A percentile compares a stretch with the other conserved stretches of the same genome.
phyloP scores from a whole-genome alignment of 768 basidiomycete genomes.

The Suillus alpinus region DNA sequence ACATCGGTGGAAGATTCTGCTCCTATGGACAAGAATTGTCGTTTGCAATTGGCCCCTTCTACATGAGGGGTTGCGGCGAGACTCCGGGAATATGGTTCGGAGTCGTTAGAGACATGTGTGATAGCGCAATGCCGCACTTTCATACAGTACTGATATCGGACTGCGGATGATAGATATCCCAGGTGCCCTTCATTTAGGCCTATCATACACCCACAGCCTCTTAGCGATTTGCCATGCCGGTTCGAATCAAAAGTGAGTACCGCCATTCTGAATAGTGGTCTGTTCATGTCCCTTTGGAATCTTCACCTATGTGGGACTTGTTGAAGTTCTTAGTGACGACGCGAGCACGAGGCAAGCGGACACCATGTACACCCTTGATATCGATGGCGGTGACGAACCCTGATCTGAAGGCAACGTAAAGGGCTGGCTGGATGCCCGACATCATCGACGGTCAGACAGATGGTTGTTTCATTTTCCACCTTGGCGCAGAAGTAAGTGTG shows the following conservation, averaged over 20 bases:
- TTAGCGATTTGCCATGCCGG: not conserved
- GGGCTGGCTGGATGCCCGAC: constrained; percentile 75
- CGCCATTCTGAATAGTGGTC: not conserved
- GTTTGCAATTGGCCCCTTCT: not conserved
- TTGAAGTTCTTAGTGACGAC: not conserved
- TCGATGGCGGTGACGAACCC: constrained; percentile 36
- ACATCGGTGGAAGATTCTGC: not conserved
- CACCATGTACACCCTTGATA: constrained; percentile 15
- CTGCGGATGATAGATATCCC: not conserved
- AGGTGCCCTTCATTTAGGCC: not conserved
- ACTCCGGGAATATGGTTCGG: not conserved
- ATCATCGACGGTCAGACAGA: constrained; percentile 75
- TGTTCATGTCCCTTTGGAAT: not conserved
- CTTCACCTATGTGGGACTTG: not conserved
- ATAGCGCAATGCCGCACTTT: not conserved
- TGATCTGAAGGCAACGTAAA: constrained; percentile 57
- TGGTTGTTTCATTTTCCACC: constrained; percentile 64
- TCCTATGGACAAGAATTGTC: not conserved
- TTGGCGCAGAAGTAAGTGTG: constrained; percentile 67
- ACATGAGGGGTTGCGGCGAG: not conserved
- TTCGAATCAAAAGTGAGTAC: not conserved
- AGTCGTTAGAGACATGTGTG: not conserved
- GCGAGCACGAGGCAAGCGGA: not conserved
- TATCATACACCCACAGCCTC: not conserved
- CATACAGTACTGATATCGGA: not conserved